Evolutionary conservation across 352 stramenopile species (phyloP).

Genomic region (Ophiocytium majus): DNA sequence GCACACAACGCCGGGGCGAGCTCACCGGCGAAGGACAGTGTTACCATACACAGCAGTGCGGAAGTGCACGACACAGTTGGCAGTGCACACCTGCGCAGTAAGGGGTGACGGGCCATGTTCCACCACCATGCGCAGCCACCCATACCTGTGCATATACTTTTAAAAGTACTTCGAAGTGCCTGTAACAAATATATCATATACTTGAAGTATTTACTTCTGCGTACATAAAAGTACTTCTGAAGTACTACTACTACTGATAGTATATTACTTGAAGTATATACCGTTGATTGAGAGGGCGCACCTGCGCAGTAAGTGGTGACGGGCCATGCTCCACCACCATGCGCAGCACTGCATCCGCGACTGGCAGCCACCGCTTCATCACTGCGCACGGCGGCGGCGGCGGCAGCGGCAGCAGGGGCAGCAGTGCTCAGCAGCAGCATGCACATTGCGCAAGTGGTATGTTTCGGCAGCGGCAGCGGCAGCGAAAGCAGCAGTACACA

Average conservation of each 20-base stretch:
- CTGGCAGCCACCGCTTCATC: conserved; percentile 74
- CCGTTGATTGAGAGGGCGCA: not conserved
- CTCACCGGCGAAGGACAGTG: not conserved
- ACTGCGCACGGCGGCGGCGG: conserved; percentile 22
- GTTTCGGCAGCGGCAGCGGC: too few species aligned
- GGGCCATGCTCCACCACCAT: conserved; percentile 81
- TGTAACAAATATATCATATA: not conserved
- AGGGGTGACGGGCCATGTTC: conserved; percentile 71
- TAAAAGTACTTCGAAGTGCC: not conserved
- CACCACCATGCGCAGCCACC: conserved; percentile 83
- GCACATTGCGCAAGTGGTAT: too few species aligned
- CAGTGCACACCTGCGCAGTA: not conserved
- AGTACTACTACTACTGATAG: not conserved
- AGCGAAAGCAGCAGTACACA: too few species aligned
- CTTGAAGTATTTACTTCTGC: not conserved
- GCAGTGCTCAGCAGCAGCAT: too few species aligned
- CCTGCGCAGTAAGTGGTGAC: conserved; percentile 62
- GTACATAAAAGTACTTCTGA: not conserved
- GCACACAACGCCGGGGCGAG: not conserved
- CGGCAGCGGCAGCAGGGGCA: too few species aligned
- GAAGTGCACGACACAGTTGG: not conserved
- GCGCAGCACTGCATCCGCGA: conserved; percentile 75
- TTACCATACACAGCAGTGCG: not conserved
- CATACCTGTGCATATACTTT: conserved; percentile 44
- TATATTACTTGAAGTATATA: not conserved